These are phyloP conservation scores for Hemisphaericaspora lyxosophila DNA, from an alignment of 1,139 yeast genomes.

Conservation along the genomic window DNA sequence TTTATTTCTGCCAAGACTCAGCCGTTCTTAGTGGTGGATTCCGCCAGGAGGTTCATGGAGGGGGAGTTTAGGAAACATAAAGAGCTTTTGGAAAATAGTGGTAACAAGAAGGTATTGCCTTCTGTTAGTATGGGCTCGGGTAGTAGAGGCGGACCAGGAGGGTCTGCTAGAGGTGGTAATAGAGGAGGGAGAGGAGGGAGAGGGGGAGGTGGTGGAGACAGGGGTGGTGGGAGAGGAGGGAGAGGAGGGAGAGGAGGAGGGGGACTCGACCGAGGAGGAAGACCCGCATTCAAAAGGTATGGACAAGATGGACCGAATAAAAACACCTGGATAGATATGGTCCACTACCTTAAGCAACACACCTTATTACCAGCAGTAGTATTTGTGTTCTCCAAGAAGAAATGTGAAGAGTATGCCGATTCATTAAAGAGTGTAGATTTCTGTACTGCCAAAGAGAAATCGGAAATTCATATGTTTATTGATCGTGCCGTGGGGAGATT, in stretches of 20 bases:
- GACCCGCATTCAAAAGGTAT: slow-evolving; percentile 34
- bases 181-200: slow-evolving; percentile 30
- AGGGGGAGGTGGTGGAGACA: slow-evolving; percentile 24
- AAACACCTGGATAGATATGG: slow-evolving; percentile 73
- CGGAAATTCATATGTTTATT: slow-evolving; percentile 89
- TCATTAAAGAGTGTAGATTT: slow-evolving; percentile 73
- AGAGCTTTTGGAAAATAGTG: slow-evolving; percentile 45
- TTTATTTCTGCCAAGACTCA: slow-evolving; percentile 73
- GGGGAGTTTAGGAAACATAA: slow-evolving; percentile 63
- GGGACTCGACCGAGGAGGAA: slow-evolving; percentile 29
- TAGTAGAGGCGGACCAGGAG: slow-evolving; percentile 47
- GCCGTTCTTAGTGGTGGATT: slow-evolving; percentile 70
- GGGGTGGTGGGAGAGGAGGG: slow-evolving; percentile 28
- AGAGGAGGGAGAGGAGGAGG: slow-evolving; percentile 23
- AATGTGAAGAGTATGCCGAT: slow-evolving; percentile 91
- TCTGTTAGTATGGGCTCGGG: slow-evolving; percentile 44
- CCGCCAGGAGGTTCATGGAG: slow-evolving; percentile 63
- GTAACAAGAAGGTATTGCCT: slow-evolving; percentile 22
- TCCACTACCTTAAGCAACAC: slow-evolving; percentile 66
- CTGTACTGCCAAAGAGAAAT: slow-evolving; percentile 78
- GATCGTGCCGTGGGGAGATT: slow-evolving; percentile 85
- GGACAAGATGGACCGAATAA: slow-evolving; percentile 71
- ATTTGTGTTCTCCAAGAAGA: slow-evolving; percentile 89
- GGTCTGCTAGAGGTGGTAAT: slow-evolving; percentile 44
- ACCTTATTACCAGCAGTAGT: slow-evolving; percentile 84